A percentile compares a stretch with the other conserved stretches of the same genome.
Evolutionary conservation across 2,329 filamentous ascomycete genomes (phyloP).

Genomic region (Amauroascus verrucosus): DNA sequence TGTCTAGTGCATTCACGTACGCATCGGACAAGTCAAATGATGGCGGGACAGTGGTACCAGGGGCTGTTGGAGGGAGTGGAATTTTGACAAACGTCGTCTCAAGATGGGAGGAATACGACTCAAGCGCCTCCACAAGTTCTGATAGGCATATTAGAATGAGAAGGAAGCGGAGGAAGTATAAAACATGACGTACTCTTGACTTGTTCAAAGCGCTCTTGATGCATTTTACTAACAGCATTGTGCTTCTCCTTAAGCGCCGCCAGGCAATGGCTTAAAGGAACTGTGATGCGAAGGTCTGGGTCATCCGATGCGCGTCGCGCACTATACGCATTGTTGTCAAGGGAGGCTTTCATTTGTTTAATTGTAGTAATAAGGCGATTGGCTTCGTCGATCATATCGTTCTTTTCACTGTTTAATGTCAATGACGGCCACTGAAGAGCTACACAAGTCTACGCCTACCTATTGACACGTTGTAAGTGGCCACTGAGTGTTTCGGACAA

Average conservation of each 20-base stretch:
- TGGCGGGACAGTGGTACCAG: slow-evolving; percentile 64
- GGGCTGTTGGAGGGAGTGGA: slow-evolving; percentile 68
- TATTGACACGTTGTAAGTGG: slow-evolving; percentile 72
- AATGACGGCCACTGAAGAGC: slow-evolving; percentile 4
- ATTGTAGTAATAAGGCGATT: slow-evolving; percentile 75
- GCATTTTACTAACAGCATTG: slow-evolving; percentile 63
- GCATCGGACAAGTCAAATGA: slow-evolving; percentile 85
- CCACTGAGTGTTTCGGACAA: slow-evolving; percentile 85
- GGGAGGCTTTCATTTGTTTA: slow-evolving; percentile 82
- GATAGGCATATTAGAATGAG: slow-evolving; percentile 21
- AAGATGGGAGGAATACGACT: slow-evolving; percentile 93
- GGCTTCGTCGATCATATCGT: slow-evolving; percentile 79
- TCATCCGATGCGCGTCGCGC: slow-evolving; percentile 57
- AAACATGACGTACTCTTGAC: slow-evolving; percentile 62
- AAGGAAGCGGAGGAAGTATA: background rate
- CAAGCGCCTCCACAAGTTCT: slow-evolving; percentile 88
- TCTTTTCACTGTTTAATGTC: slow-evolving; percentile 57
- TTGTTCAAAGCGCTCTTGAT: slow-evolving; percentile 88
- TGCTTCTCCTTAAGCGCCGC: slow-evolving; percentile 78
- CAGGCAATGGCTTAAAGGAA: slow-evolving; percentile 71
- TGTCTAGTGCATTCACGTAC: slow-evolving; percentile 77
- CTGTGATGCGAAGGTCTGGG: slow-evolving; percentile 59
- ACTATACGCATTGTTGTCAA: slow-evolving; percentile 62
- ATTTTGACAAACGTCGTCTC: slow-evolving; percentile 81
- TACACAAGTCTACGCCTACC: slow-evolving; percentile 34